Base-by-base conservation (phyloP, 352 stramenopile species). In the Pythium apleroticum region DNA sequence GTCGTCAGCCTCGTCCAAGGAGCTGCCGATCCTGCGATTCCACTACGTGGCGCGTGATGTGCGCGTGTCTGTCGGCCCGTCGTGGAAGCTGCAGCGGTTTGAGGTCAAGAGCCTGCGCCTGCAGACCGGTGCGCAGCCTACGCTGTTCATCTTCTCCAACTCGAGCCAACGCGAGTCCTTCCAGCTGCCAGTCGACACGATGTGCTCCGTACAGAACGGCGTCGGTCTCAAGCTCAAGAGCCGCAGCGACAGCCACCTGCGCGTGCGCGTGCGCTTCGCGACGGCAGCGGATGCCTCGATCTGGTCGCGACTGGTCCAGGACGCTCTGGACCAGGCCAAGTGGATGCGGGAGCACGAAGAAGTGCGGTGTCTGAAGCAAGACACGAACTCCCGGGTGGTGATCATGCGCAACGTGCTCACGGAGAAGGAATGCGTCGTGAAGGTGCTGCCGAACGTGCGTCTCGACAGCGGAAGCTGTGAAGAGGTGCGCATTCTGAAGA, bases 21-120 rank as follows among this genome's bases (percentile, higher is more conserved):
- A 75, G 20, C 70, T 90, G 25, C 78, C 81, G 37, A 73, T 88
- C 1, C 53, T 91, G 20, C 69, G 77, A 4, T 63, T 64, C 53
- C 69, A 86, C 31, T 91, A 88, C 46, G 63, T 83, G 19, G 80
- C 76, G 0, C 78, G 74, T 17, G 52, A 75, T 15, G 76, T 88
- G 24, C 64, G 56, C 8, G 79, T 89, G 24, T 63, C 78, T 9
- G 49, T 82, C 10, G 80, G 80, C 1, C 77, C 77, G 0, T 73
- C 78, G 20, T 89, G 76, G 77, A 61, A 63, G 41, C 59, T 91
- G 19, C 71, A 78, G 39, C 72, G 65, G n/a, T 88, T 85, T 45
- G 74, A 79, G 43, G 58, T 69, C 53, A 72, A 71, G 28, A 75
- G 65, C 1, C 50, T 91, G 20, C 63, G 73, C 8, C 56, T 90